These are phyloP conservation scores for Venturia pyrina DNA, from an alignment of 2,329 filamentous ascomycete species.

Conservation along the genomic window DNA sequence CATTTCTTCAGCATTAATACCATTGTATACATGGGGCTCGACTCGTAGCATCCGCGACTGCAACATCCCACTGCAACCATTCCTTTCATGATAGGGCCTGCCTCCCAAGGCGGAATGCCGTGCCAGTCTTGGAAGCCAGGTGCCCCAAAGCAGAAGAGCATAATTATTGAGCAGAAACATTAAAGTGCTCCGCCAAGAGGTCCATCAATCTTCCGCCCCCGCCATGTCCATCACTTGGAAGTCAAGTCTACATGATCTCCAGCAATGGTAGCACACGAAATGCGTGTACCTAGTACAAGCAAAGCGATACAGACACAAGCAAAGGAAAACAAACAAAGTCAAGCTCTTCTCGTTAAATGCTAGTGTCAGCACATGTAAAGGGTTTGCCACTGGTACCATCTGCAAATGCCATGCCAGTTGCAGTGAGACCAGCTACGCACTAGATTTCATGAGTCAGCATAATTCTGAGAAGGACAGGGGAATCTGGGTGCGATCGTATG, in stretches of 20 bases:
- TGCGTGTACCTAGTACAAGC: neutral
- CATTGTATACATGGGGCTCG: neutral
- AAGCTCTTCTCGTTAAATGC: neutral
- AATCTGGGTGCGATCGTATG: neutral
- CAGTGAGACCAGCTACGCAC: slow-evolving; percentile 12
- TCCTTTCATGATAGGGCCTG: neutral
- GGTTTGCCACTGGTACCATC: slow-evolving; percentile 11
- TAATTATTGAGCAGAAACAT: neutral
- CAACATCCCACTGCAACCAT: neutral
- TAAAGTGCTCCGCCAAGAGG: neutral
- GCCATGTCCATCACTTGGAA: neutral
- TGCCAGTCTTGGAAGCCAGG: neutral
- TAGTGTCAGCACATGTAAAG: slow-evolving; percentile 12
- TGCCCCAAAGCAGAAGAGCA: neutral
- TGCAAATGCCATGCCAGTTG: neutral
- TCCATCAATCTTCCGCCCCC: neutral
- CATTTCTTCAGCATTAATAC: neutral
- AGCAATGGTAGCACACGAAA: neutral
- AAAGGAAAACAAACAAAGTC: neutral
- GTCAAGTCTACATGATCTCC: neutral
- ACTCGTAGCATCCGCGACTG: neutral
- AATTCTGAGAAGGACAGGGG: neutral
- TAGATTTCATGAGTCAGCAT: slow-evolving; percentile 6
- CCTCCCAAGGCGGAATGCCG: neutral
- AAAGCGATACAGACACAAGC: neutral